Percentiles rank a stretch among this genome's conserved stretches.
These are phyloP conservation scores for Aspergillus caelatus DNA, from an alignment of 2,329 filamentous ascomycete species.

Conservation along the genomic window DNA sequence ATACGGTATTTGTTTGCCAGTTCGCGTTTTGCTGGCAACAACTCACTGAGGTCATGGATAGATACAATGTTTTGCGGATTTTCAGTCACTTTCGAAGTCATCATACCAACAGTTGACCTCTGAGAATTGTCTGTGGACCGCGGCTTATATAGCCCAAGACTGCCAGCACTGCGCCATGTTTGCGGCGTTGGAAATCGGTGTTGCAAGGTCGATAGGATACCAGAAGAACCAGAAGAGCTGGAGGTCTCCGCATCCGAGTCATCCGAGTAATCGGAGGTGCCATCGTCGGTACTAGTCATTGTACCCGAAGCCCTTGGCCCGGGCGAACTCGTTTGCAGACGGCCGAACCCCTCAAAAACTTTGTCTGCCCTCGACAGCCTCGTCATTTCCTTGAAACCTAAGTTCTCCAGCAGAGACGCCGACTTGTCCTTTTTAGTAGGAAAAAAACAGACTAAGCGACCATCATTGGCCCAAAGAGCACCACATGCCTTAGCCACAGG, in stretches of 20 bases:
- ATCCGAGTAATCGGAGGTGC: constrained; percentile 50
- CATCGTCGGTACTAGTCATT: constrained; percentile 49
- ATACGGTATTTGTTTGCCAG: constrained; percentile 81
- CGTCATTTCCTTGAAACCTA: constrained; percentile 53
- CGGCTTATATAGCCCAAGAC: constrained; percentile 60
- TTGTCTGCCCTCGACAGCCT: constrained; percentile 52
- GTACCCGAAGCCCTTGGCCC: constrained; percentile 45
- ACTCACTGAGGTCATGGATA: constrained; percentile 68
- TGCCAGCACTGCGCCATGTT: constrained; percentile 53
- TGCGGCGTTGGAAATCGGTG: constrained; percentile 53
- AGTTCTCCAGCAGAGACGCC: constrained; percentile 52
- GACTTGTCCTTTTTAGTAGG: constrained; percentile 55
- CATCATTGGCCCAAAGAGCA: constrained; percentile 60
- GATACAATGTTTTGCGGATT: constrained; percentile 70
- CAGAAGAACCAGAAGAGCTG: constrained; percentile 49
- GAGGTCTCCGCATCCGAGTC: constrained; percentile 65
- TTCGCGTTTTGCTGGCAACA: constrained; percentile 76
- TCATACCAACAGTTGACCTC: constrained; percentile 58
- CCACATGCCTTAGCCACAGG: constrained; percentile 63
- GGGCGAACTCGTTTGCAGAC: constrained; percentile 57
- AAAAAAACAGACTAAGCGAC: constrained; percentile 62
- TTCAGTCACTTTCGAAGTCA: constrained; percentile 51
- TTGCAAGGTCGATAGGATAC: constrained; percentile 48
- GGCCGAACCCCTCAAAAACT: constrained; percentile 67
- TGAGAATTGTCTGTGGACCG: constrained; percentile 52